Evolutionary conservation across 257 asterid genomes (phyloP), one percentile per base, ranked within the genome.

Genomic region (Scutellaria minor): DNA sequence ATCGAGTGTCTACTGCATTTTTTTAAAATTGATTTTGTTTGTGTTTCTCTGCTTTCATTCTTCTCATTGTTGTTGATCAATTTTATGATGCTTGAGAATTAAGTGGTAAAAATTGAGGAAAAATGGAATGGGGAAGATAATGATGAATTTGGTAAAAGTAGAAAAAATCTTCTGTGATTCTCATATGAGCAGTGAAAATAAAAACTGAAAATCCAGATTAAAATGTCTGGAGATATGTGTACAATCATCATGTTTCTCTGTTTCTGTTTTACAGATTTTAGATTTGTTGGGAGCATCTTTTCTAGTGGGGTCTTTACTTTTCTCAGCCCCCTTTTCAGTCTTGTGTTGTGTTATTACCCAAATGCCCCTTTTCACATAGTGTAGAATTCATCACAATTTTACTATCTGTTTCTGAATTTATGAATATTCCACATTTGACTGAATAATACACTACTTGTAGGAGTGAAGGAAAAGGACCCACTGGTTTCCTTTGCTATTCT

Each of bases 261-360:
- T 59, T 60, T 72, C 27, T 72, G 41, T 14, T 52, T 50, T 22
- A 44, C 53, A 58, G 39, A 47, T 75, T 68, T 50, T 48, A 39
- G 68, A 52, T 60, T 66, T 75, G 79, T 67, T 58, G 75, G 44
- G 70, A 60, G 79, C 75, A 76, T 76, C 80, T 70, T 68, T 55
- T 51, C 27, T 37, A 37, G 46, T 76, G 45, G 54, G 71, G 66
- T 7, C 35, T 54, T 3, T 64, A 6, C 48, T 64, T 71, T 71
- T 44, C 60, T 11, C 40, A 37, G 37, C 3, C 27, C 37, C 37
- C 37, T 31, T 31, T 31, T 31, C 37, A 31, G 37, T 31, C 37
- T 31, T 31, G 40, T 55, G 45, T 62, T 62, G 52, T 18, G 53
- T 72, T 62, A 72, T 62, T 40, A 40, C 64, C 51, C 71, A 63